Evolutionary conservation across 768 basidiomycete genomes (phyloP).

Genomic region (Boletus edulis): DNA sequence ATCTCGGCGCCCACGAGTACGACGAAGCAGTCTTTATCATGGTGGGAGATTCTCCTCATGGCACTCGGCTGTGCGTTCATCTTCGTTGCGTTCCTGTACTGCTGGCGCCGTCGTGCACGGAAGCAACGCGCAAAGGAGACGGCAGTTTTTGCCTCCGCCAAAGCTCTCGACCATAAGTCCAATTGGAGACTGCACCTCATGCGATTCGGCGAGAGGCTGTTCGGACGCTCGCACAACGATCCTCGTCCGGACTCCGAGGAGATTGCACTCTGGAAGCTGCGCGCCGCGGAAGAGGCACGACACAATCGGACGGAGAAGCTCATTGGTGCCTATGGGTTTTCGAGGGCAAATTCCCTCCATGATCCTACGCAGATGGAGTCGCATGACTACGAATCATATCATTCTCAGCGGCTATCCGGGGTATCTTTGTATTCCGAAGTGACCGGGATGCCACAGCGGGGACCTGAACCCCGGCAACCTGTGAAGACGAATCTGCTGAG

Average conservation of each 20-base stretch:
- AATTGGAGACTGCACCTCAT: constrained; percentile 57
- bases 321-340: constrained; percentile 45
- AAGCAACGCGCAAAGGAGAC: constrained; percentile 68
- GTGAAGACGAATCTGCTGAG: constrained; percentile 46
- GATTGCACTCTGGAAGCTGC: constrained; percentile 49
- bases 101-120: constrained; percentile 68
- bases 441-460: constrained; percentile 58
- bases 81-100: constrained; percentile 61
- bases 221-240: constrained; percentile 42
- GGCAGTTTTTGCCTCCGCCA: constrained; percentile 58
- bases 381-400: constrained; percentile 23
- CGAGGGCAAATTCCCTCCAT: constrained; percentile 38
- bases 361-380: constrained; percentile 23
- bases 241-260: constrained; percentile 39
- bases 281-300: constrained; percentile 49
- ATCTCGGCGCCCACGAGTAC: constrained; percentile 48
- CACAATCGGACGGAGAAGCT: constrained; percentile 53
- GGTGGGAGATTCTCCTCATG: constrained; percentile 90
- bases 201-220: constrained; percentile 57
- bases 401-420: constrained; percentile 39
- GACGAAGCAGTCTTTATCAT: constrained; percentile 44
- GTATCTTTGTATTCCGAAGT: constrained; percentile 65
- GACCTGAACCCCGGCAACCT: constrained; percentile 74
- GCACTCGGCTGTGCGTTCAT: constrained; percentile 78
- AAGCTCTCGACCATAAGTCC: constrained; percentile 45